Conservation (phyloP, 768 basidiomycete species). For the Pleurotus sapidus region DNA sequence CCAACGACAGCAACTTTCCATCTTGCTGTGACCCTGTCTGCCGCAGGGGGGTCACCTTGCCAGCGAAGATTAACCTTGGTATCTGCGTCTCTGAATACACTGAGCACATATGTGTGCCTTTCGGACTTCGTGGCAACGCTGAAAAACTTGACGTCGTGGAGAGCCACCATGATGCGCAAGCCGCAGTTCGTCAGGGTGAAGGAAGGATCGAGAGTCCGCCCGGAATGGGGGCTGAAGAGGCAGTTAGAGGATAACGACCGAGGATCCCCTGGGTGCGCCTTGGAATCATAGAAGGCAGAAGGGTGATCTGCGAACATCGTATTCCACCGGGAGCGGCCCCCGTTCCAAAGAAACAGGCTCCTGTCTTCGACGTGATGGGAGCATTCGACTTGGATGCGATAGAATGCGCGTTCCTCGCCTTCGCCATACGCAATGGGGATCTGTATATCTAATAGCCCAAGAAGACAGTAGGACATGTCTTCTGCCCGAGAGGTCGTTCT, state of each 20-base stretch:
- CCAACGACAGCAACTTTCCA: neutral
- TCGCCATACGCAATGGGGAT: neutral
- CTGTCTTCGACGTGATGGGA: neutral
- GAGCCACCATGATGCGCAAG: neutral
- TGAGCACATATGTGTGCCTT: neutral
- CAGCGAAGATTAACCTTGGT: neutral
- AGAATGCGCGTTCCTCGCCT: neutral
- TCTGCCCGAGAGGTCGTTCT: neutral
- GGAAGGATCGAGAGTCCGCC: neutral
- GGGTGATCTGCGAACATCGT: neutral
- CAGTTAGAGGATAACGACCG: too few species aligned
- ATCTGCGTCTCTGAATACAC: neutral
- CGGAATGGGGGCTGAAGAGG: neutral
- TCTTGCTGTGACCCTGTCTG: neutral
- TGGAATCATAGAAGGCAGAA: slow-evolving; percentile 14
- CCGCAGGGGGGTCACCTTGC: neutral
- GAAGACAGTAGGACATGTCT: slow-evolving; percentile 2
- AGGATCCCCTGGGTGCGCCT: too few species aligned
- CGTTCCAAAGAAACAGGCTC: neutral
- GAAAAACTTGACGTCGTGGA: neutral
- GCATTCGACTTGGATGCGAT: neutral
- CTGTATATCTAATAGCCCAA: neutral
- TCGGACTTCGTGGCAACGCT: neutral
- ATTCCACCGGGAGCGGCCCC: neutral
- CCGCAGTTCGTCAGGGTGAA: slow-evolving; percentile 1